These are phyloP conservation scores for Acer yangbiense DNA, from an alignment of 345 rosid species.

Conservation along the genomic window DNA sequence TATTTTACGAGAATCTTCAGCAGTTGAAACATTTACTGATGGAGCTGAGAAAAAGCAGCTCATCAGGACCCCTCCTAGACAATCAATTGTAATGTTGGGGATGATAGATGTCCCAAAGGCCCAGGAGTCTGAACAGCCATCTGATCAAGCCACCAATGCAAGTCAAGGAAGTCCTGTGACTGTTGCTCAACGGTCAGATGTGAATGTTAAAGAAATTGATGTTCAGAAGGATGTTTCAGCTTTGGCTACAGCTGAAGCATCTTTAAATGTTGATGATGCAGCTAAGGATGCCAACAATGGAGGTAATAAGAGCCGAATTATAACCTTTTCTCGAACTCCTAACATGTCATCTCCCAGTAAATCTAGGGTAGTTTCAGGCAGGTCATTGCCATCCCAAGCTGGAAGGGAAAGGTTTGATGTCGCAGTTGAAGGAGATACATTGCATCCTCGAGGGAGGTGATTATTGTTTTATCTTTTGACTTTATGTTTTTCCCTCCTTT, in stretches of 20 bases:
- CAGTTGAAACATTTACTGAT: slow-evolving; percentile 29
- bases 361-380: slow-evolving; percentile 47
- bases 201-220: slow-evolving; percentile 31
- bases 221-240: slow-evolving; percentile 39
- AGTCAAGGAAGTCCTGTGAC: slow-evolving; percentile 39
- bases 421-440: slow-evolving; percentile 49
- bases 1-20: slow-evolving; percentile 31
- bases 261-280: slow-evolving; percentile 39
- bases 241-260: slow-evolving; percentile 40
- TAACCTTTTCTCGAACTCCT: slow-evolving; percentile 56
- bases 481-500: slow-evolving; percentile 10
- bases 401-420: slow-evolving; percentile 65
- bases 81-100: slow-evolving; percentile 29
- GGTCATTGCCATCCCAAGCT: slow-evolving; percentile 40
- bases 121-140: slow-evolving; percentile 34
- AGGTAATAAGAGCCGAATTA: slow-evolving; percentile 57
- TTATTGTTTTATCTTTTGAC: slow-evolving; percentile 28
- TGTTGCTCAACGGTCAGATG: slow-evolving; percentile 37
- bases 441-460: slow-evolving; percentile 77
- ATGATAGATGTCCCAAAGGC: slow-evolving; percentile 28
- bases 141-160: slow-evolving; percentile 31
- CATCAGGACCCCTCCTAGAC: slow-evolving; percentile 23
- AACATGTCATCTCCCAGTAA: slow-evolving; percentile 46
- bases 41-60: slow-evolving; percentile 29
- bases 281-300: slow-evolving; percentile 44